phyloP scores from a whole-genome alignment of 148 eudicot species.

The Hydrangea macrophylla region DNA sequence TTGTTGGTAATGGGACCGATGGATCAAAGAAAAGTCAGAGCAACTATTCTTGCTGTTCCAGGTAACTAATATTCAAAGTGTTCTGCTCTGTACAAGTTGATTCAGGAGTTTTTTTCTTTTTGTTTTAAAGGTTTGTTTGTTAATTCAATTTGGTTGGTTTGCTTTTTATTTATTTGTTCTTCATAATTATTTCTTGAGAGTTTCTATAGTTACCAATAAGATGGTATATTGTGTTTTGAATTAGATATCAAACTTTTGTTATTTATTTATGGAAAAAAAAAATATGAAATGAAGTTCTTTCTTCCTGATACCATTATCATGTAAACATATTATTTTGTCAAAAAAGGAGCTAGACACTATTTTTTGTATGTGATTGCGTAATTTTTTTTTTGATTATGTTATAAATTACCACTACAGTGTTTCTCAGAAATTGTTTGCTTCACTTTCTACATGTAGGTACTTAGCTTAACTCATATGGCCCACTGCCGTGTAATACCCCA shows the following conservation, averaged over 20 bases:
- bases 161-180: neutral
- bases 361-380: neutral
- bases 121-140: neutral
- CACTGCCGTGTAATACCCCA: too few species aligned
- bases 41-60: constrained; percentile 34
- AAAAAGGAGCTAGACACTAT: too few species aligned
- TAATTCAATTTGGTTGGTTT: constrained; percentile 1
- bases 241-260: neutral
- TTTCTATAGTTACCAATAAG: neutral
- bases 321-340: too few species aligned
- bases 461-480: too few species aligned
- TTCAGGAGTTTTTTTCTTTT: neutral
- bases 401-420: neutral
- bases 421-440: neutral
- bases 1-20: constrained; percentile 31
- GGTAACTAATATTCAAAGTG: constrained; percentile 15
- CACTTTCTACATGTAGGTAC: neutral
- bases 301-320: neutral
- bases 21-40: constrained; percentile 23
- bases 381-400: neutral
- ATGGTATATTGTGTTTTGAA: neutral
- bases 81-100: constrained; percentile 4
- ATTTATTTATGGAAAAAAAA: neutral
- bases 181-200: neutral
- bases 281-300: neutral